These are phyloP conservation scores for Candida incommunis DNA, from an alignment of 805 yeast genomes.

Conservation along the genomic window DNA sequence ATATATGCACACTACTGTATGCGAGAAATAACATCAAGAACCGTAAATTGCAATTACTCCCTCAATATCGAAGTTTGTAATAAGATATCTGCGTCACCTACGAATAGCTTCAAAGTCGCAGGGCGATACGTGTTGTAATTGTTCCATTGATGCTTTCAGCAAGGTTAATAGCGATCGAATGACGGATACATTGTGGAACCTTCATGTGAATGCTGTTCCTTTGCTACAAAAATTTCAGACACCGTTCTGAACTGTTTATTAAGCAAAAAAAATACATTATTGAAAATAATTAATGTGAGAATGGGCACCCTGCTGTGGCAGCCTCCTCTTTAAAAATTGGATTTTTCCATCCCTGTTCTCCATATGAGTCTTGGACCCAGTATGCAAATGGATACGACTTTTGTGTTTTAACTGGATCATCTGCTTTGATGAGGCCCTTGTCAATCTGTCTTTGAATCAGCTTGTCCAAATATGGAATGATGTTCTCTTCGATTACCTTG, in stretches of 20 bases:
- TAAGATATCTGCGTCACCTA: no score
- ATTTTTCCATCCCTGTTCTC: constrained; percentile 31
- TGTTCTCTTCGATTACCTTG: constrained; percentile 42
- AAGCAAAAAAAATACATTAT: not conserved
- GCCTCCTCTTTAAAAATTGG: constrained; percentile 10
- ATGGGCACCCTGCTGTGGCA: constrained; percentile 4
- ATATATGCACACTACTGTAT: no score
- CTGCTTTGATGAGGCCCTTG: constrained; percentile 31
- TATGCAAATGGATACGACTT: constrained; percentile 41
- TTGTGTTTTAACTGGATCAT: constrained; percentile 7
- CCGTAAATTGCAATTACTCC: no score
- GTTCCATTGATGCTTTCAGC: no score
- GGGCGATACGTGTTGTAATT: no score
- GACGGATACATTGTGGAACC: not conserved
- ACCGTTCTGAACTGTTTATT: no score
- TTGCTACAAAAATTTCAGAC: no score
- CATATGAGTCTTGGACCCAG: constrained; percentile 25
- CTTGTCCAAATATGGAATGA: constrained; percentile 41
- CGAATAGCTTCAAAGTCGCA: no score
- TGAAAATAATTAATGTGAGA: constrained; percentile 2
- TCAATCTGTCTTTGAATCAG: constrained; percentile 46
- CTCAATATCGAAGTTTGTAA: no score
- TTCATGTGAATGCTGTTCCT: no score
- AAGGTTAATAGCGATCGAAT: no score
- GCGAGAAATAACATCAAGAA: no score